Evolutionary conservation across 176 grass and related monocot species (phyloP).

Genomic region (Triticum urartu): DNA sequence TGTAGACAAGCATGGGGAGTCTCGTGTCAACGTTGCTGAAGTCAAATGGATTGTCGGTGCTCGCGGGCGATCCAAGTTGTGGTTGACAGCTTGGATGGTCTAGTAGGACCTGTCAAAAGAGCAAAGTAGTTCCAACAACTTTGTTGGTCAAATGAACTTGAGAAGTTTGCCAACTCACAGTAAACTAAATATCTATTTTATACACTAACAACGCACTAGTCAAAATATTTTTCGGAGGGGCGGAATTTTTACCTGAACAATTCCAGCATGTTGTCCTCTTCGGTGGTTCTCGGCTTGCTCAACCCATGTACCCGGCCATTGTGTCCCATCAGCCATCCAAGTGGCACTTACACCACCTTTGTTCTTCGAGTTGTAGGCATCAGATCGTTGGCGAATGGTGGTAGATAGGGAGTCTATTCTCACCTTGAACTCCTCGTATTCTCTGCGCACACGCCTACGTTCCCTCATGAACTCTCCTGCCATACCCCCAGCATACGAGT

Average conservation of each 20-base stretch:
- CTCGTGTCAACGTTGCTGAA: constrained; percentile 27
- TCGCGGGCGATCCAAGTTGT: background rate
- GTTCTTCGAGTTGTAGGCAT: background rate
- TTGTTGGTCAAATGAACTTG: too few relatives aligned
- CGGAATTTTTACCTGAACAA: background rate
- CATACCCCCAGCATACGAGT: background rate
- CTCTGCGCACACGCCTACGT: constrained; percentile 23
- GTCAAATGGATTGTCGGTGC: background rate
- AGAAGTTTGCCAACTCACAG: too few relatives aligned
- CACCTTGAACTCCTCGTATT: constrained; percentile 47
- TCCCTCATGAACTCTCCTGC: constrained; percentile 21
- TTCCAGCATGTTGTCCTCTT: constrained; percentile 33
- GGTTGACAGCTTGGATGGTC: constrained; percentile 2
- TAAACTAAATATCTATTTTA: too few relatives aligned
- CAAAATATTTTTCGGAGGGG: background rate
- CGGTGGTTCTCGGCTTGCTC: constrained; percentile 29
- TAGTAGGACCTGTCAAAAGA: constrained; percentile 13
- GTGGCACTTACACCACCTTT: constrained; percentile 4
- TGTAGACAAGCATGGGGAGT: constrained; percentile 39
- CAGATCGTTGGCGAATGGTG: constrained; percentile 27
- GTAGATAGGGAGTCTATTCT: constrained; percentile 26
- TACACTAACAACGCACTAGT: too few relatives aligned
- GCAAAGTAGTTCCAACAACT: background rate
- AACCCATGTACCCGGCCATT: constrained; percentile 39
- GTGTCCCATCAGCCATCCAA: constrained; percentile 44